Conservation (phyloP, 2,329 filamentous ascomycete species). For the Talaromyces sp. region DNA sequence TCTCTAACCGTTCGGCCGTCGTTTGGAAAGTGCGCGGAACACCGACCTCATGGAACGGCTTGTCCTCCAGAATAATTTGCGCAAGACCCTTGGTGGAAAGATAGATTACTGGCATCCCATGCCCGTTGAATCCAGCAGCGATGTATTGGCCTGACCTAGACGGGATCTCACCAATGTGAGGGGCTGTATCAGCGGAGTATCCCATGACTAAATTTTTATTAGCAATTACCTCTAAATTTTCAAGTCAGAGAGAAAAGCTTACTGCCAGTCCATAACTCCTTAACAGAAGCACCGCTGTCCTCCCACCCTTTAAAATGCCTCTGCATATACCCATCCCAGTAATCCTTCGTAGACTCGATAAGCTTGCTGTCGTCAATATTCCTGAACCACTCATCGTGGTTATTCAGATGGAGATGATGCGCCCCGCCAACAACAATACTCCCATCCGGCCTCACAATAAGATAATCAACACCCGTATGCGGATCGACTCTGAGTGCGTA, state of each 20-base stretch:
- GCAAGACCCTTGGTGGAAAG: constrained; percentile 56
- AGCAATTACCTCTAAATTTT: background rate
- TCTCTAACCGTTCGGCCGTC: constrained; percentile 18
- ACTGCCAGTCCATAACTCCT: constrained; percentile 34
- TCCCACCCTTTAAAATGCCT: constrained; percentile 33
- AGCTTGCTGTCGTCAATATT: constrained; percentile 45
- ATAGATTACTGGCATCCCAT: constrained; percentile 63
- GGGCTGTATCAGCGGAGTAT: constrained; percentile 47
- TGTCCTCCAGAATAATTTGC: constrained; percentile 45
- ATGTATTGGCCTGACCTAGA: constrained; percentile 49
- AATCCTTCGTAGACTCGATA: constrained; percentile 41
- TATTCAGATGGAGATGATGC: constrained; percentile 37
- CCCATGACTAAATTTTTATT: constrained; percentile 42
- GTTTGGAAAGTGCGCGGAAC: constrained; percentile 32
- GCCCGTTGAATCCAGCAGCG: constrained; percentile 59
- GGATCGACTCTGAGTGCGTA: constrained; percentile 54
- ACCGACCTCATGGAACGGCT: constrained; percentile 22
- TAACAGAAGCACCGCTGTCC: constrained; percentile 25
- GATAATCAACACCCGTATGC: constrained; percentile 52
- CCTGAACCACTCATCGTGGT: constrained; percentile 40
- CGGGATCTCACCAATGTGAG: constrained; percentile 50
- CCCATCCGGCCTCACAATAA: constrained; percentile 54
- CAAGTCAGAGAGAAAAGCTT: constrained; percentile 9
- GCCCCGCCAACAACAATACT: constrained; percentile 61
- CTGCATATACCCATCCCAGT: constrained; percentile 37